Conservation (phyloP, 768 basidiomycete genomes). For the Suillus clintonianus region DNA sequence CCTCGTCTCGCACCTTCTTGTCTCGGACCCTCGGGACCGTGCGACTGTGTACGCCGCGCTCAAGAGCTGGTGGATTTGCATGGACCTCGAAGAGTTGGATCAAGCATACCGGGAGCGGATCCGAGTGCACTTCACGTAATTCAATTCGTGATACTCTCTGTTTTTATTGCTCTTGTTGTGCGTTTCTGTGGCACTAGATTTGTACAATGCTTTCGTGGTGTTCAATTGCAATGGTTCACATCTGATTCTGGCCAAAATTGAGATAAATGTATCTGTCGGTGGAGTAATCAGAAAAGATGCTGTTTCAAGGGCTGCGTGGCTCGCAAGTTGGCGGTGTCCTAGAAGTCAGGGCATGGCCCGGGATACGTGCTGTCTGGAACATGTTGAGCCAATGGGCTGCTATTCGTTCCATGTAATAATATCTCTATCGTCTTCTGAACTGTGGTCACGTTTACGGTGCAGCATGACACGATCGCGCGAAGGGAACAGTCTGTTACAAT, state of each 20-base stretch:
- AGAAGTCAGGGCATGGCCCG: background rate
- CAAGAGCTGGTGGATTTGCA: slow-evolving; percentile 64
- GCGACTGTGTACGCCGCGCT: slow-evolving; percentile 67
- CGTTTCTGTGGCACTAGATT: slow-evolving; percentile 3
- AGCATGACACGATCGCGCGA: slow-evolving; percentile 65
- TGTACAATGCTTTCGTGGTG: slow-evolving; percentile 7
- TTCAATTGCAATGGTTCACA: background rate
- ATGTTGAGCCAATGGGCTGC: background rate
- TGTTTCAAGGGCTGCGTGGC: background rate
- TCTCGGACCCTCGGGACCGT: slow-evolving; percentile 56
- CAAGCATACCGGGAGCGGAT: slow-evolving; percentile 62
- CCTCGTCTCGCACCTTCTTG: slow-evolving; percentile 62
- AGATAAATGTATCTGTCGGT: background rate
- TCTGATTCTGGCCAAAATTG: background rate
- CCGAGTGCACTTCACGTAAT: slow-evolving; percentile 10
- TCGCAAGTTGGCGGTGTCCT: background rate
- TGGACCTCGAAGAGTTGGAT: slow-evolving; percentile 62
- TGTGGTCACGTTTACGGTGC: slow-evolving; percentile 76
- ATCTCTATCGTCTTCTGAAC: slow-evolving; percentile 49
- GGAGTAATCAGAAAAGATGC: background rate
- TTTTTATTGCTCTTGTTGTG: background rate
- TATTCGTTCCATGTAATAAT: slow-evolving; percentile 78
- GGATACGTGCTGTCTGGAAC: background rate
- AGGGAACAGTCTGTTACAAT: slow-evolving; percentile 74
- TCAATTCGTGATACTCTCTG: background rate